Percentiles rank a stretch among this genome's conserved stretches.
Conservation (phyloP, 768 basidiomycete genomes). For the Lactarius vividus region DNA sequence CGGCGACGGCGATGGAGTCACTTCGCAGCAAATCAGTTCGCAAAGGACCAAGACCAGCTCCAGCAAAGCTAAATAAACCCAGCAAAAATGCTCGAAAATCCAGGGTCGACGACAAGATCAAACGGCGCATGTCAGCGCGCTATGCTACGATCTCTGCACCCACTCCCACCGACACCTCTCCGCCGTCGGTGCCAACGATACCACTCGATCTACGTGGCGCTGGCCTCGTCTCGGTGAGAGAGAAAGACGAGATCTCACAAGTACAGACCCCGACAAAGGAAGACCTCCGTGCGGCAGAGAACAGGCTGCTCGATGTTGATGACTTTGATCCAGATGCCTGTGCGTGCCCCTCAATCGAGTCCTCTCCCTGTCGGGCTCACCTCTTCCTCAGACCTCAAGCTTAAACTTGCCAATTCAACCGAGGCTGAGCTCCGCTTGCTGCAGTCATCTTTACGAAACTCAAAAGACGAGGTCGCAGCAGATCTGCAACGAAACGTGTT, state of each 20-base stretch:
- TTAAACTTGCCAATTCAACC: conserved; percentile 86
- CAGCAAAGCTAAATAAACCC: conserved; percentile 21
- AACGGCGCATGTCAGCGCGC: conserved; percentile 93
- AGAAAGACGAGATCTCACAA: conserved; percentile 49
- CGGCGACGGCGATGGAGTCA: conserved; percentile 34
- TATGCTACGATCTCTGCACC: conserved; percentile 85
- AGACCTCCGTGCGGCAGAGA: conserved; percentile 59
- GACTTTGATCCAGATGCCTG: conserved; percentile 88
- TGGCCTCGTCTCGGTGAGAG: conserved; percentile 38
- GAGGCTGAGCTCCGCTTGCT: conserved; percentile 75
- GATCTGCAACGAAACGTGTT: conserved; percentile 92
- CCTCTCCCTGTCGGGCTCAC: not conserved
- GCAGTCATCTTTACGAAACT: conserved; percentile 68
- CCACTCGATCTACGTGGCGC: conserved; percentile 43
- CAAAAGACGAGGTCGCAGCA: conserved; percentile 68
- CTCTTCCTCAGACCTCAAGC: conserved; percentile 54
- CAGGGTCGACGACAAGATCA: conserved; percentile 82
- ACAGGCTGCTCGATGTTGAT: conserved; percentile 66
- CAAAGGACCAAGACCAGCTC: conserved; percentile 18
- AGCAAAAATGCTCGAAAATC: conserved; percentile 40
- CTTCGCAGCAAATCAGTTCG: conserved; percentile 32
- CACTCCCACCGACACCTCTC: conserved; percentile 56
- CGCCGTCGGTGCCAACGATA: conserved; percentile 60
- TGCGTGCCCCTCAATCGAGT: conserved; percentile 42
- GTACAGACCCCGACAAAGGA: conserved; percentile 43